Conservation (phyloP, 495 filamentous ascomycete species). For the Trypethelium eluteriae region DNA sequence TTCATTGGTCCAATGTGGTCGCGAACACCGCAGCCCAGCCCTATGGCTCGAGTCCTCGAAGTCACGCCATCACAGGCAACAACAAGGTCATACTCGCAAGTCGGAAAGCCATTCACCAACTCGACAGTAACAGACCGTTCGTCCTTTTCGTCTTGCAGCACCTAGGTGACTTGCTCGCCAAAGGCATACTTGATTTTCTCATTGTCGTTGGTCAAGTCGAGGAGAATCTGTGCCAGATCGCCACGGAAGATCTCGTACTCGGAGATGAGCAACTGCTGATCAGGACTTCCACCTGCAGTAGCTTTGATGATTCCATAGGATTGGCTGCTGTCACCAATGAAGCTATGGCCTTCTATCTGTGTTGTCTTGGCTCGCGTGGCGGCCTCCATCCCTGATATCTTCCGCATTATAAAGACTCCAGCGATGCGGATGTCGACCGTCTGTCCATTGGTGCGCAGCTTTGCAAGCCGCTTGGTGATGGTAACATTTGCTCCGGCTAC, state of each 20-base stretch:
- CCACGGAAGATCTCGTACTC: conserved; percentile 53
- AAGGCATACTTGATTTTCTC: conserved; percentile 42
- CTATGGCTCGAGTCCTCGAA: conserved; percentile 43
- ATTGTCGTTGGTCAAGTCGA: conserved; percentile 39
- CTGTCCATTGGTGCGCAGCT: conserved; percentile 43
- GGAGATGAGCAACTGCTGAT: conserved; percentile 41
- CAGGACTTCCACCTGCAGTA: conserved; percentile 32
- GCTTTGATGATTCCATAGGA: conserved; percentile 38
- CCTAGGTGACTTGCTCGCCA: conserved; percentile 35
- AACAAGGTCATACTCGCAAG: conserved; percentile 42
- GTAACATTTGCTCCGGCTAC: conserved; percentile 45
- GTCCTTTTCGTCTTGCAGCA: conserved; percentile 26
- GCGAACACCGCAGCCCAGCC: conserved; percentile 36
- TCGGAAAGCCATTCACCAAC: conserved; percentile 34
- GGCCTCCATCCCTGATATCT: conserved; percentile 44
- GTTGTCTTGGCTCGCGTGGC: conserved; percentile 37
- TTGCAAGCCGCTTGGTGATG: conserved; percentile 45
- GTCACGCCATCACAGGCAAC: conserved; percentile 45
- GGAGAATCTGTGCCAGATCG: conserved; percentile 41
- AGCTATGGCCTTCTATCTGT: conserved; percentile 39
- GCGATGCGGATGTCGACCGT: conserved; percentile 44
- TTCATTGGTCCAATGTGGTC: conserved; percentile 34
- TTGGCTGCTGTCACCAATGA: conserved; percentile 38
- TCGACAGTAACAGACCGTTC: conserved; percentile 35
- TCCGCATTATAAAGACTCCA: conserved; percentile 44